Evolutionary conservation across 768 basidiomycete genomes (phyloP), one percentile per base, ranked within the genome.

Genomic region (Xerocomellus intermedius): DNA sequence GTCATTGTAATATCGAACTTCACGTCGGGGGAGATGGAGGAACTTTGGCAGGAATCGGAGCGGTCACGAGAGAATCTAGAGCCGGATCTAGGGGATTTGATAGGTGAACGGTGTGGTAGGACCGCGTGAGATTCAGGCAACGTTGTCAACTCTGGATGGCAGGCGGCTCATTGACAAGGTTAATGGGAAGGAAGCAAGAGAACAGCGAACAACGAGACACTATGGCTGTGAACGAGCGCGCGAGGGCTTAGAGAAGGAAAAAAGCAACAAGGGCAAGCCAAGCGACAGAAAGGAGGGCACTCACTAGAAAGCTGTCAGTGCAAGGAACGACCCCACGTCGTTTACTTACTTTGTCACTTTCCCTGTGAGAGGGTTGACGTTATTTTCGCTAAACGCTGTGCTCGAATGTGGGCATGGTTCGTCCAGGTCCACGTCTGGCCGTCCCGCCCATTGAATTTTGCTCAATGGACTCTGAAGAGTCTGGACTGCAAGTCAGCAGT

Each of bases 121-220:
- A 36, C 63, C 66, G 61, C 41, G 66, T 48, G 64, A 52, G 60
- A 57, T 54, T 68, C 48, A 60, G 46, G 53, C 51, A 58, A 51
- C 41, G 53, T 26, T 55, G 51, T 42, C 48, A 37, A 42, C n/a
- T n/a, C 24, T 36, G 36, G 44, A 45, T 14, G 42, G 45, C 41
- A 48, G 47, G n/a, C 28, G 16, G 52, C 32, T 45, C 58, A 63
- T 65, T 24, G 60, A 60, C 55, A 38, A 38, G 32, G 55, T 8
- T 5, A 17, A 44, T 4, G 45, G 8, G n/a, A 2, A 42, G 22
- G n/a, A 41, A 32, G 28, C 28, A 36, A 28, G 33, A 17, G n/a
- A 24, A 16, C 32, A 46, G 42, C 32, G 50, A 48, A 45, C 42
- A 35, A 52, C 30, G 22, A 37, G 36, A 16, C 30, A 28, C n/a